These are phyloP conservation scores for Salvia hispanica DNA, from an alignment of 257 asterid species.

Conservation along the genomic window DNA sequence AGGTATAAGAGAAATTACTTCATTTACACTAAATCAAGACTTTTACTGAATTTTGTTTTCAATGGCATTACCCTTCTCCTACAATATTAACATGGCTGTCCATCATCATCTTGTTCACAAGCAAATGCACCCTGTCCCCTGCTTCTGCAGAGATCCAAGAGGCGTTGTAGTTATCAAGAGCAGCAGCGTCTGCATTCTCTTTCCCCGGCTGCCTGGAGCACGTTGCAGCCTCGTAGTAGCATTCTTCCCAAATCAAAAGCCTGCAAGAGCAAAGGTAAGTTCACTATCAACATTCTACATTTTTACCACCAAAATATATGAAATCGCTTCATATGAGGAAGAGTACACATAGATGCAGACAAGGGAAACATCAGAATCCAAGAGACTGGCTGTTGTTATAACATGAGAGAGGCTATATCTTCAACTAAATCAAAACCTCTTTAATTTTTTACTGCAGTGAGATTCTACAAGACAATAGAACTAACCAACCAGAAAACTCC, in stretches of 20 bases:
- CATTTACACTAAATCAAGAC: neutral
- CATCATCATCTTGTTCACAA: constrained; percentile 88
- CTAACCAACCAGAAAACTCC: constrained; percentile 67
- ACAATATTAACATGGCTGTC: constrained; percentile 68
- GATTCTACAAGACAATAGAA: constrained; percentile 67
- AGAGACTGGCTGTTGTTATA: constrained; percentile 33
- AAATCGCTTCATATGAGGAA: constrained; percentile 32
- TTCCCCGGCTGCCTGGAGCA: constrained; percentile 38
- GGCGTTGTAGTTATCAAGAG: constrained; percentile 39
- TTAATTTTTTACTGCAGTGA: constrained; percentile 27
- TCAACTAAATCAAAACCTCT: constrained; percentile 31
- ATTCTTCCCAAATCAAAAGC: constrained; percentile 92
- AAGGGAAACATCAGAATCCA: constrained; percentile 47
- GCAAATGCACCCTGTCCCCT: constrained; percentile 57
- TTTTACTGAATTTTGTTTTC: constrained; percentile 5
- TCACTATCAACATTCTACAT: constrained; percentile 13
- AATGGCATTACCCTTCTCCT: constrained; percentile 77
- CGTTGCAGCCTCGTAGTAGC: constrained; percentile 57
- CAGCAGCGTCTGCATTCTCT: constrained; percentile 28
- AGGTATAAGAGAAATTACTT: neutral
- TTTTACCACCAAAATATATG: neutral
- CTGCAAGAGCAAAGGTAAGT: constrained; percentile 46
- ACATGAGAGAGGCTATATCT: constrained; percentile 39
- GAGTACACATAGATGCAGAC: constrained; percentile 45
- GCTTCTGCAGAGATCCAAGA: constrained; percentile 50